These are phyloP conservation scores for Fragaria nilgerrensis DNA, from an alignment of 306 rosid genomes.

Conservation along the genomic window DNA sequence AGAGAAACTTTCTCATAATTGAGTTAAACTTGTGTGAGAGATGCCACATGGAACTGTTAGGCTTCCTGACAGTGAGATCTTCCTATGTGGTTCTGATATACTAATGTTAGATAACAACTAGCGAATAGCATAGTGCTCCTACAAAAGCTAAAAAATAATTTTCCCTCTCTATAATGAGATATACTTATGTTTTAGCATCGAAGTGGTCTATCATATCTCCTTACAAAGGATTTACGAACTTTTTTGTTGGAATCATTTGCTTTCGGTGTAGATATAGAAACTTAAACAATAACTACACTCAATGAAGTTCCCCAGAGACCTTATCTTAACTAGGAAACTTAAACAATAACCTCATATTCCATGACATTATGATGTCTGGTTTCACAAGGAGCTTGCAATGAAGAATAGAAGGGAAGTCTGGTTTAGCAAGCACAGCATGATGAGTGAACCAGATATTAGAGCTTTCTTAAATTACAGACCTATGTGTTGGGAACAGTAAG, in stretches of 20 bases:
- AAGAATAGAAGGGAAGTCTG: not conserved
- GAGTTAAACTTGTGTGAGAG: not conserved
- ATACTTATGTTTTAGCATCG: not conserved
- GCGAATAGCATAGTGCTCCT: not conserved
- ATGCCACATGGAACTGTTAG: not conserved
- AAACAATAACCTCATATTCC: not conserved
- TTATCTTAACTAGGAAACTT: not conserved
- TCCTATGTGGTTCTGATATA: not conserved
- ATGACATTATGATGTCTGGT: not conserved
- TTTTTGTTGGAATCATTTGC: not conserved
- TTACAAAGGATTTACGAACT: not conserved
- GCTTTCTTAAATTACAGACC: not conserved
- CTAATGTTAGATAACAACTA: not conserved
- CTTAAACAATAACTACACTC: not conserved
- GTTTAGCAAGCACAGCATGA: not conserved
- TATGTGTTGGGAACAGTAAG: not conserved
- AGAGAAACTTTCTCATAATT: not conserved
- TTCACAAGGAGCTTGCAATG: not conserved
- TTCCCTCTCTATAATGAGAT: not conserved
- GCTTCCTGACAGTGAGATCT: not conserved
- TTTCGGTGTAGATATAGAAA: not conserved
- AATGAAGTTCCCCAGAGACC: not conserved
- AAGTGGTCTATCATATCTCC: not conserved
- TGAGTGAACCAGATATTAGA: slow-evolving; percentile 6
- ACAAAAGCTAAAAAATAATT: not conserved